These are phyloP conservation scores for Senna siamea DNA, from an alignment of 306 rosid species.

Conservation along the genomic window DNA sequence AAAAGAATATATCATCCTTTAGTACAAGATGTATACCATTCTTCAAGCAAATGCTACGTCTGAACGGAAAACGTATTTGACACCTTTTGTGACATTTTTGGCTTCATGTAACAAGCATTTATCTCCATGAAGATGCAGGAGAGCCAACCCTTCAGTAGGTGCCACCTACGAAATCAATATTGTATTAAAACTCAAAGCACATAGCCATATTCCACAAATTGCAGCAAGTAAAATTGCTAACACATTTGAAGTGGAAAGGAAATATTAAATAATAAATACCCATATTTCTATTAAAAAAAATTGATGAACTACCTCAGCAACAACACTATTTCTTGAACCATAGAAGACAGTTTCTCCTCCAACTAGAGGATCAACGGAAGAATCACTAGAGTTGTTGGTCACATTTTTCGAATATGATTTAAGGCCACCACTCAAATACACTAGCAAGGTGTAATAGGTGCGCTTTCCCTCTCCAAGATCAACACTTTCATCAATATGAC, in stretches of 20 bases:
- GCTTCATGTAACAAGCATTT: slow-evolving; percentile 96
- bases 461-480: slow-evolving; percentile 75
- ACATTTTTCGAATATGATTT: slow-evolving; percentile 58
- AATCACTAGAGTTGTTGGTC: slow-evolving; percentile 39
- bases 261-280: slow-evolving; percentile 4
- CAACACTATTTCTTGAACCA: slow-evolving; percentile 72
- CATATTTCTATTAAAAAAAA: slow-evolving; percentile 18
- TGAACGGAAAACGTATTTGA: slow-evolving; percentile 86
- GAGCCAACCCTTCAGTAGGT: slow-evolving; percentile 94
- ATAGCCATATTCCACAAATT: slow-evolving; percentile 34
- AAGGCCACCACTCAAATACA: slow-evolving; percentile 83
- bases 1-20: slow-evolving; percentile 32
- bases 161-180: slow-evolving; percentile 58
- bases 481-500: slow-evolving; percentile 90
- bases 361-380: slow-evolving; percentile 61
- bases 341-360: slow-evolving; percentile 98
- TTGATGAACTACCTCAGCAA: slow-evolving; percentile 67
- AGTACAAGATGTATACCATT: slow-evolving; percentile 31
- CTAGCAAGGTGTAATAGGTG: slow-evolving; percentile 79
- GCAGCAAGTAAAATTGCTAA: neutral
- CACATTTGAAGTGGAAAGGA: neutral
- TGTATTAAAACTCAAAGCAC: slow-evolving; percentile 38
- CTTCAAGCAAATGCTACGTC: slow-evolving; percentile 79
- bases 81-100: slow-evolving; percentile 77
- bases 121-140: slow-evolving; percentile 85